Conservation (phyloP, 306 rosid species). For the Nissolia schottii region DNA sequence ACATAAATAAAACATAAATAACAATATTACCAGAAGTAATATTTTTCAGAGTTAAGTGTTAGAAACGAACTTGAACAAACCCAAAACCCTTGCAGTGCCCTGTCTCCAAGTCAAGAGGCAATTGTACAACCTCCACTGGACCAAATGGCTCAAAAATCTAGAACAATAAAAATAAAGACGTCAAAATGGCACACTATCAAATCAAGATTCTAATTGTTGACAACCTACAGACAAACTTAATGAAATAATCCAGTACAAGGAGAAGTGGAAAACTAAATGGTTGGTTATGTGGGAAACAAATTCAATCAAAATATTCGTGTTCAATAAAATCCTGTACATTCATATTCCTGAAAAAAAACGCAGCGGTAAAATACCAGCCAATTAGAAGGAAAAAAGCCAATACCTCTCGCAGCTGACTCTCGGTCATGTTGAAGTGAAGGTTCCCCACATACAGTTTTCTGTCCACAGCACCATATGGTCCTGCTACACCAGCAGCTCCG, state of each 20-base stretch:
- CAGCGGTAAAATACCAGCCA: not conserved
- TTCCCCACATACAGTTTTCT: constrained; percentile 95
- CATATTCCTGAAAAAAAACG: not conserved
- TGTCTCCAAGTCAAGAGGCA: constrained; percentile 91
- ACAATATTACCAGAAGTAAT: not conserved
- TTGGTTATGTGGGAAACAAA: not conserved
- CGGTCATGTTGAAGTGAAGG: constrained; percentile 98
- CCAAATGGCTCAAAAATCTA: constrained; percentile 99
- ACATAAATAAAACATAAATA: constrained; percentile 12
- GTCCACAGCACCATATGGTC: constrained; percentile 94
- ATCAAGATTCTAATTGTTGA: not conserved
- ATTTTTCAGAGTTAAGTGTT: constrained; percentile 2
- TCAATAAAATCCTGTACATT: not conserved
- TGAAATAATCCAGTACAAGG: not conserved
- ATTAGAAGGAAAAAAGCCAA: constrained; percentile 5
- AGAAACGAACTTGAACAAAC: constrained; percentile 80
- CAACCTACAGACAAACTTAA: not conserved
- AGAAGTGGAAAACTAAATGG: not conserved
- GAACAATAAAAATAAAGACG: constrained; percentile 9
- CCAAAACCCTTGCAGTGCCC: constrained; percentile 99
- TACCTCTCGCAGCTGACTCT: constrained; percentile 92
- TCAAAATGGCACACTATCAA: not conserved
- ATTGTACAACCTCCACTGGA: constrained; percentile 87
- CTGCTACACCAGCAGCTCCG: constrained; percentile 66
- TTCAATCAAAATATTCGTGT: not conserved